These are phyloP conservation scores for Neurospora sp. DNA, from an alignment of 495 filamentous ascomycete genomes.

Conservation along the genomic window DNA sequence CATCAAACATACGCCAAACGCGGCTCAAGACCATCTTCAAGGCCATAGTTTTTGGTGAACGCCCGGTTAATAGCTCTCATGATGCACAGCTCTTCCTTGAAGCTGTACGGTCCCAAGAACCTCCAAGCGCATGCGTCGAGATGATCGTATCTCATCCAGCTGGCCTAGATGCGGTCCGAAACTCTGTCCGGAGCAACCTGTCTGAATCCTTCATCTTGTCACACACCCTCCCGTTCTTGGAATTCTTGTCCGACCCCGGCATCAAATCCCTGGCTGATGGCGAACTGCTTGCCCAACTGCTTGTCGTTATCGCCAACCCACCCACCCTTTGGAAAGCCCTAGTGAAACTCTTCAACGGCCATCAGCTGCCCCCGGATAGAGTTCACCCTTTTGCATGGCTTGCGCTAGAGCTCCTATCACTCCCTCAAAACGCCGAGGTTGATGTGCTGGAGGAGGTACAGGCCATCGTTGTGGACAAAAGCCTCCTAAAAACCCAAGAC, in stretches of 20 bases:
- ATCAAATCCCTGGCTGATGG: constrained; percentile 48
- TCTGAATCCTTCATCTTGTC: constrained; percentile 43
- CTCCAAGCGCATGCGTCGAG: constrained; percentile 43
- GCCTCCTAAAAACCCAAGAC: constrained; percentile 23
- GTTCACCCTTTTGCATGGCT: constrained; percentile 50
- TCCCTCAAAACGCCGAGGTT: constrained; percentile 21
- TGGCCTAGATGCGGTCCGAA: constrained; percentile 39
- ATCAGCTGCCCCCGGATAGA: constrained; percentile 28
- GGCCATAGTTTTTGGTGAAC: constrained; percentile 18
- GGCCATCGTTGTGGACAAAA: constrained; percentile 17
- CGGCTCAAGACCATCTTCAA: constrained; percentile 22
- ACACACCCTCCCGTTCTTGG: constrained; percentile 24
- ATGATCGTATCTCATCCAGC: constrained; percentile 39
- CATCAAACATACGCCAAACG: background rate
- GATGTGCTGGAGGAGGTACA: constrained; percentile 23
- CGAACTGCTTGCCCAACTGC: constrained; percentile 41
- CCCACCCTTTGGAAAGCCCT: constrained; percentile 52
- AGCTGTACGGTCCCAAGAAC: constrained; percentile 40
- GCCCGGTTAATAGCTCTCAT: constrained; percentile 9
- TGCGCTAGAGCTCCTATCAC: constrained; percentile 42
- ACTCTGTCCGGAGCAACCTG: constrained; percentile 38
- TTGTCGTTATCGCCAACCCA: constrained; percentile 45
- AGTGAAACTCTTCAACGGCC: constrained; percentile 28
- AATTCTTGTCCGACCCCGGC: constrained; percentile 28
- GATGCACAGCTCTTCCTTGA: constrained; percentile 53